phyloP scores from a whole-genome alignment of 495 filamentous ascomycete species.

The Terfezia boudieri region DNA sequence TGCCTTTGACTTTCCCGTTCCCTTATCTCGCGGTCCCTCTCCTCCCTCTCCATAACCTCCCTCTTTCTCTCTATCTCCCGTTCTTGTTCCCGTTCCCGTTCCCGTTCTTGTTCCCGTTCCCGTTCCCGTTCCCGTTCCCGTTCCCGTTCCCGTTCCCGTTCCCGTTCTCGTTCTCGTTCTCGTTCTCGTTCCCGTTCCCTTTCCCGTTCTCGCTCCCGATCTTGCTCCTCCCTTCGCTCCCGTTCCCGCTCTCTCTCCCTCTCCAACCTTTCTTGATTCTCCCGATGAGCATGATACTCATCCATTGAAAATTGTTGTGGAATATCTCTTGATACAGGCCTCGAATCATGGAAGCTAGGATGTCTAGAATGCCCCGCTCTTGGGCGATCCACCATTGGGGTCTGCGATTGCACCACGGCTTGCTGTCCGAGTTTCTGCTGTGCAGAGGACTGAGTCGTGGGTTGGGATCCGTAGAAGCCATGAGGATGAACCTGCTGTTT shows the following conservation, averaged over 20 bases:
- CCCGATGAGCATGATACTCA: not conserved
- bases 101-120: no score
- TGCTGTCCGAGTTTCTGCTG: conserved; percentile 1
- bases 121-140: no score
- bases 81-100: not conserved
- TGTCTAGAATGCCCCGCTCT: not conserved
- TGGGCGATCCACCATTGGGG: not conserved
- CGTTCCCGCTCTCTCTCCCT: not conserved
- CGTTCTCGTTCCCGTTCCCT: no score
- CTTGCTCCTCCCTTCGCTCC: not conserved
- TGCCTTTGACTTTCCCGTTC: no score
- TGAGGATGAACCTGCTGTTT: not conserved
- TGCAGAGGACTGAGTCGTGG: no score
- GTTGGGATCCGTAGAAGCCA: no score
- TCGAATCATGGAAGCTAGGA: not conserved
- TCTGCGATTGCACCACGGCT: not conserved
- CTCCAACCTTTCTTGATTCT: not conserved
- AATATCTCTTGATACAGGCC: not conserved
- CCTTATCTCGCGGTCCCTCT: no score
- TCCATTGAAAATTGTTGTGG: not conserved
- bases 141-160: no score
- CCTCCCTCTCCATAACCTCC: not conserved
- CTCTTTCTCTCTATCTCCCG: not conserved
- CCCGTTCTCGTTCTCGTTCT: no score
- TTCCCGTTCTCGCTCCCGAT: not conserved